Base-by-base conservation (phyloP, 2,329 filamentous ascomycete species). In the Ascochyta rabiei region DNA sequence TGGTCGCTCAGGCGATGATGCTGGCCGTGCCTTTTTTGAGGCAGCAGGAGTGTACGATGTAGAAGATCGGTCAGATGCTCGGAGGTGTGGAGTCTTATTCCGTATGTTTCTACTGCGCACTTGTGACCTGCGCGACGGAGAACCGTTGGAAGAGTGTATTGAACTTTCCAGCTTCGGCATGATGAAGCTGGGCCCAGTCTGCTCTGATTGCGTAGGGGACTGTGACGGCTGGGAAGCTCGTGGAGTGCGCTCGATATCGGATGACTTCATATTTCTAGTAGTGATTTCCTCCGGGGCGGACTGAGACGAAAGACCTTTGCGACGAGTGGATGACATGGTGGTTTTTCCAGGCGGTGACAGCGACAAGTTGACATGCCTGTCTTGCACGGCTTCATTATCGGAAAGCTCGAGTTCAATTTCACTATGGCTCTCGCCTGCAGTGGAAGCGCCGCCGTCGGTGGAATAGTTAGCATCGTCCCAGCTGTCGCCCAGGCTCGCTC, bases 131-230 rank as follows among this genome's bases (percentile, higher is more conserved):
- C 62, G 62, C 13, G 63, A 50, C 33, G 65, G 63, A 16, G 67
- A 69, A 2, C 57, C 58, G 35, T 59, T 63, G n/a, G 53, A 58
- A 35, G 55, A 61, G 9, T 64, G 46, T 49, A 60, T 46, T 26
- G 70, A 68, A 51, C 59, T 46, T 28, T 56, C 48, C 37, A 70
- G 70, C 8, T 73, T 67, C 7, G 78, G 78, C 77, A 79, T 80
- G 50, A 79, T 75, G 53, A 80, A 71, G 51, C 74, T 71, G 7
- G 76, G 76, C 43, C 75, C 76, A 8, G 61, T 62, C 19, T 69
- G 71, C 18, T 61, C 45, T 42, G 48, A 53, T 23, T 45, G 51
- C 8, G 62, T 59, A 12, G 57, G 53, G 10, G 60, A 48, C 24
- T 53, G 53, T 8, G 30, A 38, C 28, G 56, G 42, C 53, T 65